Conservation (phyloP, 73 alveolate species). For the Paramecium sexaurelia region DNA sequence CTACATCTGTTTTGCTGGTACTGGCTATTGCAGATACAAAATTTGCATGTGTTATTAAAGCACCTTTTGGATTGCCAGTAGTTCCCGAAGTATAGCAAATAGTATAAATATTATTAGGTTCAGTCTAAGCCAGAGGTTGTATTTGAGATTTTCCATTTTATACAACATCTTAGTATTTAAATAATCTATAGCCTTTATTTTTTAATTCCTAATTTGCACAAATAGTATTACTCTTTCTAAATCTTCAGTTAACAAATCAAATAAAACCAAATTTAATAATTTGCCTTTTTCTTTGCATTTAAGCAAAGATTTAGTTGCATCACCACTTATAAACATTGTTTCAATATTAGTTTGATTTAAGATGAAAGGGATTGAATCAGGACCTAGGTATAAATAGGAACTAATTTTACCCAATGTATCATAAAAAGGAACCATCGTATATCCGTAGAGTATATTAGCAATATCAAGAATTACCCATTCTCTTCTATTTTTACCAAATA, state of each 20-base stretch:
- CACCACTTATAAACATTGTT: conserved; percentile 49
- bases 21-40: conserved; percentile 72
- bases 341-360: conserved; percentile 46
- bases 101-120: conserved; percentile 76
- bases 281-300: not conserved
- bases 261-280: conserved; percentile 34
- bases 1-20: conserved; percentile 62
- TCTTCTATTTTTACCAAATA: conserved; percentile 81
- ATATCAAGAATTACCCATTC: conserved; percentile 86
- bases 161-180: conserved; percentile 10
- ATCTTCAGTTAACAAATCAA: conserved; percentile 29
- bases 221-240: not conserved
- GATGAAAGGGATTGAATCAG: conserved; percentile 60
- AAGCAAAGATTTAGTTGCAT: conserved; percentile 37
- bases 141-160: conserved; percentile 4
- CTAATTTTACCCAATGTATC: conserved; percentile 66
- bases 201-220: conserved; percentile 23
- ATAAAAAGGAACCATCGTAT: conserved; percentile 78
- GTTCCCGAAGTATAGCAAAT: conserved; percentile 98
- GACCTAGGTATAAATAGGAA: not conserved
- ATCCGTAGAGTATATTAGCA: conserved; percentile 71
- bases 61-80: conserved; percentile 98
- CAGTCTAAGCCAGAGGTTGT: conserved; percentile 28
- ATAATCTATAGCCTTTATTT: conserved; percentile 38
- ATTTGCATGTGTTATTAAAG: conserved; percentile 86